phyloP scores from a whole-genome alignment of 306 rosid species.

The Corylus americana region DNA sequence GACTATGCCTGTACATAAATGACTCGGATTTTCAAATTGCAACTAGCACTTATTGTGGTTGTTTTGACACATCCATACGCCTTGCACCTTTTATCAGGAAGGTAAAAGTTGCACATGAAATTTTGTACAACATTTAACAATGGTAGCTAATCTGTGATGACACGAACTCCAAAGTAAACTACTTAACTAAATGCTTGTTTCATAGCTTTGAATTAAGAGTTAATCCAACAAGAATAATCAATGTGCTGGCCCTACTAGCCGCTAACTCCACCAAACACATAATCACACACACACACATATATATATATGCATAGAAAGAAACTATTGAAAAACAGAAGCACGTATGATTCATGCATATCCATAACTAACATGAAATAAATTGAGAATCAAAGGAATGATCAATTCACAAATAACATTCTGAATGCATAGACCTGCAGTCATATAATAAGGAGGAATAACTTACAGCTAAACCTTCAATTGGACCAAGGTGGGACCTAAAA shows the following conservation, averaged over 20 bases:
- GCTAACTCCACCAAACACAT: not conserved
- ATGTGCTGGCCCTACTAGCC: not conserved
- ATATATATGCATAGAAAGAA: not conserved
- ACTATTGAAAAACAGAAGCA: conserved; percentile 4
- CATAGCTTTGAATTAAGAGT: not conserved
- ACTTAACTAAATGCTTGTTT: not conserved
- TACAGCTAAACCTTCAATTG: conserved; percentile 93
- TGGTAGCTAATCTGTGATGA: not conserved
- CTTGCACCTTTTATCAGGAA: not conserved
- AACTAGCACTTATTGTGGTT: not conserved
- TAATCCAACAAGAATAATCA: not conserved
- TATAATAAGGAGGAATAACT: conserved; percentile 38
- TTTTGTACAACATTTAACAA: too few species aligned
- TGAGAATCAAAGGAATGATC: conserved; percentile 21
- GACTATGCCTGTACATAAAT: not conserved
- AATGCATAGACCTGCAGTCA: conserved; percentile 11
- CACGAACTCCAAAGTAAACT: not conserved
- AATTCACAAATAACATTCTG: conserved; percentile 14
- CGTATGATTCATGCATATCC: not conserved
- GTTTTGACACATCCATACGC: not conserved
- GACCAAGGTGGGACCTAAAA: conserved; percentile 95
- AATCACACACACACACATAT: not conserved
- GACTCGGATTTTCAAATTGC: not conserved
- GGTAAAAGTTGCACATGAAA: not conserved
- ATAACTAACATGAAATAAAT: conserved; percentile 4